These are phyloP conservation scores for Neonectria faginata DNA, from an alignment of 2,329 filamentous ascomycete species.

Conservation along the genomic window DNA sequence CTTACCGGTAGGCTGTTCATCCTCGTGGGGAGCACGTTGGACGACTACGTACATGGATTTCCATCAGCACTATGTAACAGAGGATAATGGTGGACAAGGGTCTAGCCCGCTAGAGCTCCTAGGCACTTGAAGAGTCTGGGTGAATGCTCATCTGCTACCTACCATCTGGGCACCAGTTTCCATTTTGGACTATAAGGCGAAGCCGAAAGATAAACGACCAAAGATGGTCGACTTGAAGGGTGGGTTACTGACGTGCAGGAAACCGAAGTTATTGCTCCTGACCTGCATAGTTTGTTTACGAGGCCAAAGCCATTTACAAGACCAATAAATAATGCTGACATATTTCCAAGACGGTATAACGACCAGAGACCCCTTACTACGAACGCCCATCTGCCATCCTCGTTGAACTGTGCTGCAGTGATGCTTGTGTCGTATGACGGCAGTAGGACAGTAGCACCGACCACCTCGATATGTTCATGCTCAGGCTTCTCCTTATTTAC, in stretches of 20 bases:
- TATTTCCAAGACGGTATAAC: not conserved
- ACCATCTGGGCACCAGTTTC: not conserved
- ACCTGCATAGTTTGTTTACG: not conserved
- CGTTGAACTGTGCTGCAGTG: not conserved
- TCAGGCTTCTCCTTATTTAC: not conserved
- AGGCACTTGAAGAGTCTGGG: not conserved
- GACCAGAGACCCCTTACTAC: not conserved
- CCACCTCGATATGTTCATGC: not conserved
- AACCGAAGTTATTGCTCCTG: not conserved
- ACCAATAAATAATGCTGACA: too few species aligned
- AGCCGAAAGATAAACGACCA: not conserved
- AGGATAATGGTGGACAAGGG: too few species aligned
- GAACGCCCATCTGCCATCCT: not conserved
- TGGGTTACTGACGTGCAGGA: not conserved
- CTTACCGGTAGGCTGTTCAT: not conserved
- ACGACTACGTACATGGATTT: not conserved
- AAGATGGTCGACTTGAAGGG: not conserved
- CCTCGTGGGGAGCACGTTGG: not conserved
- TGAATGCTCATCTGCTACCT: not conserved
- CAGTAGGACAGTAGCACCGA: not conserved
- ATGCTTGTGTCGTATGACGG: not conserved
- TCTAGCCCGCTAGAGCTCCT: not conserved
- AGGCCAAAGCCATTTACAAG: too few species aligned
- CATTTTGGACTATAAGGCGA: not conserved
- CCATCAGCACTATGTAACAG: too few species aligned